These are phyloP conservation scores for Podosphaera aphanis DNA, from an alignment of 2,329 filamentous ascomycete species.

Conservation along the genomic window DNA sequence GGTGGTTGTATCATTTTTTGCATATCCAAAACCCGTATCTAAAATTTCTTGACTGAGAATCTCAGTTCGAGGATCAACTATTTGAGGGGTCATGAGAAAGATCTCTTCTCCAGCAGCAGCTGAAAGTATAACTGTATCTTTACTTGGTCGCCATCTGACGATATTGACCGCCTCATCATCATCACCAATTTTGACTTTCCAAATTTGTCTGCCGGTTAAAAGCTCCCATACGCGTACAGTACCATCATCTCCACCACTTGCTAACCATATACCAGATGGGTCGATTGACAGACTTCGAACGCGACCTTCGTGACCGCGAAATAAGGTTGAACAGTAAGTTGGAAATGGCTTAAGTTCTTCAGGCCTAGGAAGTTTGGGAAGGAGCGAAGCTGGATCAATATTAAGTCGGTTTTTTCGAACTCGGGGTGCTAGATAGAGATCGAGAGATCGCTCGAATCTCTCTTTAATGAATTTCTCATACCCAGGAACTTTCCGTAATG, in stretches of 20 bases:
- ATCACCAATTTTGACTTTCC: slow-evolving; percentile 57
- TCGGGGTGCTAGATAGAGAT: slow-evolving; percentile 82
- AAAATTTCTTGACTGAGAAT: slow-evolving; percentile 51
- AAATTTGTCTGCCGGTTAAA: slow-evolving; percentile 64
- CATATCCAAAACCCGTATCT: slow-evolving; percentile 82
- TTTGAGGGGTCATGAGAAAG: slow-evolving; percentile 58
- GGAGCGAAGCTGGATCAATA: slow-evolving; percentile 78
- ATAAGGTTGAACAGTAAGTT: slow-evolving; percentile 67
- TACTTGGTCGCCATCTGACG: slow-evolving; percentile 72
- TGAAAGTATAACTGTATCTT: slow-evolving; percentile 58
- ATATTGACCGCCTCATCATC: slow-evolving; percentile 54
- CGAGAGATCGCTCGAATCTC: slow-evolving; percentile 82
- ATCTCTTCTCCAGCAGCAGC: slow-evolving; percentile 68
- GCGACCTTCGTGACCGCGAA: slow-evolving; percentile 67
- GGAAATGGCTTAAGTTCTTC: slow-evolving; percentile 91
- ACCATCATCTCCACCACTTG: slow-evolving; percentile 84
- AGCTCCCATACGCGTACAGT: slow-evolving; percentile 81
- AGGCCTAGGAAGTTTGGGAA: slow-evolving; percentile 80
- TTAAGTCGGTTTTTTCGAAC: slow-evolving; percentile 85
- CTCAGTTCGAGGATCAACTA: slow-evolving; percentile 49
- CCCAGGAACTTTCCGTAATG: slow-evolving; percentile 74
- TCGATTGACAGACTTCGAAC: slow-evolving; percentile 71
- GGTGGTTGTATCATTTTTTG: slow-evolving; percentile 38
- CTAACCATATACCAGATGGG: slow-evolving; percentile 63
- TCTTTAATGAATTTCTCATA: slow-evolving; percentile 85